Conservation (phyloP, 2,329 filamentous ascomycete genomes). For the Aspergillus texensis region DNA sequence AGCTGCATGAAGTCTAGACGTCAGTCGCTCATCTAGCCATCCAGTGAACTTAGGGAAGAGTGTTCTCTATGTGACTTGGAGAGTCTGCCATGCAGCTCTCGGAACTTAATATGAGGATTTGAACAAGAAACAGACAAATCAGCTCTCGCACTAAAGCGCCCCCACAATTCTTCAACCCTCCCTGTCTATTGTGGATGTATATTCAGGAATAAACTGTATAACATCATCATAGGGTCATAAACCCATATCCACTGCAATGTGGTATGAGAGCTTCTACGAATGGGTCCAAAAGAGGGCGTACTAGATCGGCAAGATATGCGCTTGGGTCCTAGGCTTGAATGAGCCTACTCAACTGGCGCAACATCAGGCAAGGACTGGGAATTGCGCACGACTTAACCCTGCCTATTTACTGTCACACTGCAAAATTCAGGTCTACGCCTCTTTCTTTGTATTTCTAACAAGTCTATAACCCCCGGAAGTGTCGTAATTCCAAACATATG, state of each 20-base stretch:
- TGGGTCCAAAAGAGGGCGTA: not conserved
- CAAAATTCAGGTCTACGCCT: not conserved
- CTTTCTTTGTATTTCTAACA: not conserved
- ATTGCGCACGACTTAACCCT: not conserved
- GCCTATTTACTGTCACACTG: not conserved
- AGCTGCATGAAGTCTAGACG: not conserved
- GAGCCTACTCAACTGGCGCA: not conserved
- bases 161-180: not conserved
- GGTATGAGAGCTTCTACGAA: not conserved
- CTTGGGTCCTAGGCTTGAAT: not conserved
- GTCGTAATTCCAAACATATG: not conserved
- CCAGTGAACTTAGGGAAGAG: not conserved
- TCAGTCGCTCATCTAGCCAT: not conserved
- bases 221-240: not conserved
- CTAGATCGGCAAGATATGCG: not conserved
- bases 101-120: not conserved
- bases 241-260: not conserved
- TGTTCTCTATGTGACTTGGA: not conserved
- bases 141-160: too few relatives aligned
- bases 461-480: not conserved
- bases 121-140: not conserved
- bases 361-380: not conserved
- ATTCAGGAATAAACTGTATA: not conserved
- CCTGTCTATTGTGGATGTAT: not conserved
- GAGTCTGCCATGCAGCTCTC: not conserved